phyloP scores from a whole-genome alignment of 768 basidiomycete species.

The Leccinum barrowsii region DNA sequence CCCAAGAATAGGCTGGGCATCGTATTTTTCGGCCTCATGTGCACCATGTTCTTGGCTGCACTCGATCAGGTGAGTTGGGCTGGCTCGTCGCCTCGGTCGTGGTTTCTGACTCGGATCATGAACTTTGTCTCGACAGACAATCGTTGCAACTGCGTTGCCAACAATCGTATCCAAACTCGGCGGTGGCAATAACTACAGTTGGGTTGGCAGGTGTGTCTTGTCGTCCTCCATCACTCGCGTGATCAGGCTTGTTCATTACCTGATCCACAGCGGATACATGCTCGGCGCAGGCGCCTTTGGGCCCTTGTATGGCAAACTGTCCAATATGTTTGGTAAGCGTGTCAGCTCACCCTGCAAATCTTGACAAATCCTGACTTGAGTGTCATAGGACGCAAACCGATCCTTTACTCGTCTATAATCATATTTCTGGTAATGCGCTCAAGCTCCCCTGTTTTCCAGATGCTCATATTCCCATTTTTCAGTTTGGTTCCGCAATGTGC shows the following conservation, averaged over 20 bases:
- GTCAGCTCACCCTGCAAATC: slow-evolving; percentile 18
- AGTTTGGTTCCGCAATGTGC: slow-evolving; percentile 79
- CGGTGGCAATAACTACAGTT: slow-evolving; percentile 61
- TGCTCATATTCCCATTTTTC: neutral
- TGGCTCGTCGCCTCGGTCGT: neutral
- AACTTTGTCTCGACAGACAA: slow-evolving; percentile 40
- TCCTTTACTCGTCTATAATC: slow-evolving; percentile 62
- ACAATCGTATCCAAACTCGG: slow-evolving; percentile 67
- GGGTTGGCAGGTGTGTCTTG: slow-evolving; percentile 61
- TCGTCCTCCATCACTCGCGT: neutral
- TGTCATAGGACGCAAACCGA: slow-evolving; percentile 57
- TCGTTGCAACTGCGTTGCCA: slow-evolving; percentile 73
- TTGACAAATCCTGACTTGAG: neutral
- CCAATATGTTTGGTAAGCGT: slow-evolving; percentile 46
- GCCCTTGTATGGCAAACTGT: slow-evolving; percentile 77
- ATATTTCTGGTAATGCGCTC: slow-evolving; percentile 59
- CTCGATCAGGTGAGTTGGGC: slow-evolving; percentile 50
- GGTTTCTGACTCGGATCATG: neutral
- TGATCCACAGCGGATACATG: slow-evolving; percentile 62
- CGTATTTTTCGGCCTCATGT: slow-evolving; percentile 31
- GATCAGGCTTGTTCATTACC: neutral
- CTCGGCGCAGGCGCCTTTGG: slow-evolving; percentile 63
- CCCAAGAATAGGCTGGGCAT: slow-evolving; percentile 32
- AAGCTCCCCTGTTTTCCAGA: neutral
- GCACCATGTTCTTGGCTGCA: slow-evolving; percentile 39